phyloP scores from a whole-genome alignment of 371 early-diverging fungal species.

The Actinomortierella wolfii region DNA sequence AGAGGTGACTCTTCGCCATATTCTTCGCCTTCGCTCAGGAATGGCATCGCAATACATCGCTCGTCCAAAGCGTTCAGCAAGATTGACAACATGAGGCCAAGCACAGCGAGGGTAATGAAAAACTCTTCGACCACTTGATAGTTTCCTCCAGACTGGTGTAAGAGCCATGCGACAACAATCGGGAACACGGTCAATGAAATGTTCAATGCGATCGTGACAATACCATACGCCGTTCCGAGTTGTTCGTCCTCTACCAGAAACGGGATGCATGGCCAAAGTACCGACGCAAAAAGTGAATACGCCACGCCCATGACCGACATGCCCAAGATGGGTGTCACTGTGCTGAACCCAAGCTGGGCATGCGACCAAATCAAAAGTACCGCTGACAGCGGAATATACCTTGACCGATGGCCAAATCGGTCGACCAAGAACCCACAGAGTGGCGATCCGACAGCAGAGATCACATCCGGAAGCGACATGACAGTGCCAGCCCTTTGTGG shows the following conservation, averaged over 20 bases:
- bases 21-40: too few relatives aligned
- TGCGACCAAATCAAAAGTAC: conserved; percentile 51
- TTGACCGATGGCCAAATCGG: conserved; percentile 50
- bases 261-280: conserved; percentile 66
- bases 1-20: too few relatives aligned
- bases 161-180: conserved; percentile 54
- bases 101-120: conserved; percentile 18
- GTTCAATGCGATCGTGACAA: conserved; percentile 66
- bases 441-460: conserved; percentile 62
- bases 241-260: conserved; percentile 52
- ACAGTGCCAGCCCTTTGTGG: conserved; percentile 55
- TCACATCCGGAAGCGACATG: conserved; percentile 60
- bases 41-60: not conserved
- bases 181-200: conserved; percentile 64
- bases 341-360: conserved; percentile 48
- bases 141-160: conserved; percentile 16
- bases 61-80: conserved; percentile 26
- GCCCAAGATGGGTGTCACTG: conserved; percentile 44
- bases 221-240: conserved; percentile 71
- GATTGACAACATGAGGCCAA: conserved; percentile 20
- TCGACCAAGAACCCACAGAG: conserved; percentile 60
- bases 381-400: conserved; percentile 53
- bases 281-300: conserved; percentile 56
- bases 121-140: conserved; percentile 19
- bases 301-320: conserved; percentile 58